Percentiles rank a stretch among this genome's conserved stretches.
Evolutionary conservation across 441 rosid genomes (phyloP).

Genomic region (Pelargonium citronellum): DNA sequence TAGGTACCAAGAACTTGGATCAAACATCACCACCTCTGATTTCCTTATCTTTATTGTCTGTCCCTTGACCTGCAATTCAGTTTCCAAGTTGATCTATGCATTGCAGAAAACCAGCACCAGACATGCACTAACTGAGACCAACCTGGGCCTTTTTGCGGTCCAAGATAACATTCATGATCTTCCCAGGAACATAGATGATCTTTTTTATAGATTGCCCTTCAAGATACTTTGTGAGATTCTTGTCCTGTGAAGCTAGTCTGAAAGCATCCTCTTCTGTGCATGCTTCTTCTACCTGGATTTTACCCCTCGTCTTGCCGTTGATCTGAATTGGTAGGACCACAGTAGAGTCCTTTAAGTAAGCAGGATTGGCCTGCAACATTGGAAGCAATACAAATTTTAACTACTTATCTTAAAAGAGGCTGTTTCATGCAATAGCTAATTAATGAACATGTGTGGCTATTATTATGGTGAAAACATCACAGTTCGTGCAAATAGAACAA

Average conservation of each 20-base stretch:
- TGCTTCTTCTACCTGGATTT: conserved; percentile 75
- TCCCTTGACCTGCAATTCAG: too few relatives aligned
- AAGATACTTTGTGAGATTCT: conserved; percentile 57
- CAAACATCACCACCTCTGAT: too few relatives aligned
- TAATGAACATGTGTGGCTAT: neutral
- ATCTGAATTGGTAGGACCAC: conserved; percentile 80
- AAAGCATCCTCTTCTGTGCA: conserved; percentile 84
- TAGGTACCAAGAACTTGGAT: neutral
- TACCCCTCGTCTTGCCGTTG: conserved; percentile 90
- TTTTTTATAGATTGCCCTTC: conserved; percentile 61
- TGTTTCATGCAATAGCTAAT: neutral
- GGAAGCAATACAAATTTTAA: neutral
- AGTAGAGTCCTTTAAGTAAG: conserved; percentile 57
- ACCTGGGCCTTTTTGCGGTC: conserved; percentile 54
- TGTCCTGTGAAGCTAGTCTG: conserved; percentile 48
- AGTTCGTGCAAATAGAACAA: neutral
- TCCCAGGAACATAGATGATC: conserved; percentile 74
- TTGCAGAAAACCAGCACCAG: too few relatives aligned
- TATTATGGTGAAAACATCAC: neutral
- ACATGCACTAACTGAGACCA: conserved; percentile 20
- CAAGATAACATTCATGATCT: conserved; percentile 77
- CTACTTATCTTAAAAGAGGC: neutral
- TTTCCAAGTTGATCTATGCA: too few relatives aligned
- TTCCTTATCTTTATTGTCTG: too few relatives aligned
- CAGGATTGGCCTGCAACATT: conserved; percentile 55